A percentile compares a stretch with the other conserved stretches of the same genome.
Evolutionary conservation across 2,329 filamentous ascomycete species (phyloP).

Genomic region (Ceratocystis papillata): DNA sequence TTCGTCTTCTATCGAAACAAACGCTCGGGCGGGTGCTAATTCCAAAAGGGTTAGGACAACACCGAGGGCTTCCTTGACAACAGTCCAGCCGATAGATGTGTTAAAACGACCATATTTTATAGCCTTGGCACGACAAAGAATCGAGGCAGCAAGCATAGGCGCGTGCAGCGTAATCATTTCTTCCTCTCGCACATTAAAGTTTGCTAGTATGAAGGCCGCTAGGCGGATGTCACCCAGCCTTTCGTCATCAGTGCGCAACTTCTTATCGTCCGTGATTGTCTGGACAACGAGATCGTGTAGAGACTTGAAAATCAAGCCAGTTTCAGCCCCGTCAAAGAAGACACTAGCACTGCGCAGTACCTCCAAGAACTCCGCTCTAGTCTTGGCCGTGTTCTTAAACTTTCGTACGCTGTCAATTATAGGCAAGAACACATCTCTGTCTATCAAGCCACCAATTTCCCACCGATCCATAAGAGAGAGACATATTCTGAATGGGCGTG

Average conservation of each 20-base stretch:
- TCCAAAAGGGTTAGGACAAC: constrained; percentile 50
- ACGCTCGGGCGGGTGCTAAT: constrained; percentile 54
- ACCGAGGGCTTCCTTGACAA: constrained; percentile 33
- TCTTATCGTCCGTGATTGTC: constrained; percentile 34
- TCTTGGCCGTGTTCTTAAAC: constrained; percentile 55
- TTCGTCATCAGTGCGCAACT: constrained; percentile 31
- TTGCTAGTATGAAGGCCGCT: constrained; percentile 67
- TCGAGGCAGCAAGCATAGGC: constrained; percentile 60
- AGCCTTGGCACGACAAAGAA: constrained; percentile 32
- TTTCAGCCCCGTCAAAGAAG: constrained; percentile 96
- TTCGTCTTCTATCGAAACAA: constrained; percentile 33
- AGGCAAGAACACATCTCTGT: constrained; percentile 79
- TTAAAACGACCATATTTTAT: constrained; percentile 17
- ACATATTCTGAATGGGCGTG: constrained; percentile 80
- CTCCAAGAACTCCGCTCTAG: constrained; percentile 66
- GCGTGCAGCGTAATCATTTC: constrained; percentile 87
- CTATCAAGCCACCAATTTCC: constrained; percentile 86
- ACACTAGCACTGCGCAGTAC: constrained; percentile 86
- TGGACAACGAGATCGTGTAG: constrained; percentile 57
- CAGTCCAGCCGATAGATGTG: constrained; percentile 47
- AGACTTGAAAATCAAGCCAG: constrained; percentile 81
- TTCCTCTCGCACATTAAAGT: constrained; percentile 91
- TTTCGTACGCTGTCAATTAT: constrained; percentile 67
- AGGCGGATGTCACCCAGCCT: constrained; percentile 57
- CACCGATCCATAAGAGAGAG: constrained; percentile 95